Base-by-base conservation (phyloP, 768 basidiomycete species). In the Tylopilus plumbeoviolaceoides region DNA sequence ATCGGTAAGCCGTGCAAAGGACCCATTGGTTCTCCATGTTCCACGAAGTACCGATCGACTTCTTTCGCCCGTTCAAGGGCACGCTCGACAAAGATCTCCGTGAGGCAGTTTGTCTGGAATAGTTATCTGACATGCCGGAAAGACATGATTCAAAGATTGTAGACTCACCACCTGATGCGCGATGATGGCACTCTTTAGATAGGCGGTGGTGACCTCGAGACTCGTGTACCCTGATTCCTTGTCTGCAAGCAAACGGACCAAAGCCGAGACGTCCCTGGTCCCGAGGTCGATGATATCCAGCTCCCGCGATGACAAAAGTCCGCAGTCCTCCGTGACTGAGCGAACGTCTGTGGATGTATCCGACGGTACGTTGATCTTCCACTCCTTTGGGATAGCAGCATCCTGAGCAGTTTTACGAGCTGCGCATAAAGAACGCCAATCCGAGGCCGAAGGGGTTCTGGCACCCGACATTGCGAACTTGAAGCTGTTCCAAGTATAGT, bases 1-100 rank as follows among this genome's bases (percentile, higher is more conserved):
- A 62, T 47, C 14, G 80, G 80, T 14, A 82, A 63, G 7, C 77
- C 78, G 51, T 81, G 80, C 7, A 82, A 64, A 28, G 78, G 74
- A 2, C 80, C 80, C 9, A 61, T 64, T 21, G 60, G 58, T 33
- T 57, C 20, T 20, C 60, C 58, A 7, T 25, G 60, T 30, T 63
- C 60, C n/a, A 14, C 44, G 17, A 66, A 14, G 42, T 66, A 60
- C 21, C 7, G 54, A 28, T 66, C 65, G 4, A 65, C 60, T 47
- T 67, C 65, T 36, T 23, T 64, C 14, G 65, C 65, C 25, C 65
- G 58, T 47, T 60, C 51, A 14, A 67, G 58, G 11, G 61, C 60
- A 14, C 59, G 63, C 15, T 63, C 65, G 3, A 67, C 45, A 27
- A 66, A 66, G 7, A 66, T 61, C 21, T 66, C 65, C 9, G 65